These are phyloP conservation scores for Saccharomycopsis fodiens DNA, from an alignment of 805 yeast species.

Conservation along the genomic window DNA sequence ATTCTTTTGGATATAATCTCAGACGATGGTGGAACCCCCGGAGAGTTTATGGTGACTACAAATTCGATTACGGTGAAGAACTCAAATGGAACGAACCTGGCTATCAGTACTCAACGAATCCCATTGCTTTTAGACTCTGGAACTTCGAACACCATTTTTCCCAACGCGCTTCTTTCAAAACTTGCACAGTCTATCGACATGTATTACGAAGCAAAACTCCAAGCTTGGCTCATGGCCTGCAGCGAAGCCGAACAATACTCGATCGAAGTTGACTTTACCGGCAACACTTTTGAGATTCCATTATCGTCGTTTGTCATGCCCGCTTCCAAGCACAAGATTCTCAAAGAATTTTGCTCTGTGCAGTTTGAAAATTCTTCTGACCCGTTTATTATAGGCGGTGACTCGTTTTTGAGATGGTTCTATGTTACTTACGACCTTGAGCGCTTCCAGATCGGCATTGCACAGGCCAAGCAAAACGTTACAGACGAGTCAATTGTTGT, in stretches of 20 bases:
- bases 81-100: background rate
- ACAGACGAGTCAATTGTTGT: background rate
- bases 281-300: slow-evolving; percentile 45
- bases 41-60: slow-evolving; percentile 1
- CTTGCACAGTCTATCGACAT: background rate
- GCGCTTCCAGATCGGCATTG: slow-evolving; percentile 34
- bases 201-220: background rate
- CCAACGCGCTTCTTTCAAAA: background rate
- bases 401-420: slow-evolving; percentile 42
- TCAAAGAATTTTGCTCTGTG: slow-evolving; percentile 4
- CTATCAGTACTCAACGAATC: background rate
- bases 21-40: background rate
- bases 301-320: slow-evolving; percentile 2
- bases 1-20: slow-evolving; percentile 40
- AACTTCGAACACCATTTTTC: background rate
- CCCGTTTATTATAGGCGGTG: slow-evolving; percentile 40
- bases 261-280: slow-evolving; percentile 49
- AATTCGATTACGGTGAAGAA: background rate
- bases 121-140: background rate
- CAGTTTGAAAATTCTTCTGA: slow-evolving; percentile 1
- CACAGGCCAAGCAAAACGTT: slow-evolving; percentile 30
- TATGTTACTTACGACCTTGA: slow-evolving; percentile 50
- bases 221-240: background rate
- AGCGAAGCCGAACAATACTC: slow-evolving; percentile 20
- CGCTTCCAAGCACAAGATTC: background rate